Percentiles rank a stretch among this genome's conserved stretches.
Conservation (phyloP, 257 asterid species). For the Paraleonurus japonicus region DNA sequence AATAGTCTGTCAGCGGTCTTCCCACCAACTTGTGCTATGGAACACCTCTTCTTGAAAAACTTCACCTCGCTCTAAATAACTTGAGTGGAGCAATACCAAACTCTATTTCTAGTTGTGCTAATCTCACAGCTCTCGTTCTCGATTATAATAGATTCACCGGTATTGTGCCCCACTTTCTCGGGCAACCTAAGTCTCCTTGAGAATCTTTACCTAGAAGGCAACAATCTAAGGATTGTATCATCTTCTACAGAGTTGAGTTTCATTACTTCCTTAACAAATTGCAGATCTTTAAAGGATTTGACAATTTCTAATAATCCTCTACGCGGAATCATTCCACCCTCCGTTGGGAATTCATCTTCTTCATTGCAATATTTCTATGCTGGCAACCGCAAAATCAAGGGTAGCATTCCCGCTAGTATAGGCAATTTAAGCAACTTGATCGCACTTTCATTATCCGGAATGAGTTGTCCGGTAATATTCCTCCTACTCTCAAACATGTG, state of each 20-base stretch:
- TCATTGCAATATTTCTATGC: background rate
- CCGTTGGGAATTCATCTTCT: slow-evolving; percentile 35
- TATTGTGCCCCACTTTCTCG: background rate
- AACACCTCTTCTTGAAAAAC: background rate
- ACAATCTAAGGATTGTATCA: background rate
- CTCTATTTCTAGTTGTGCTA: background rate
- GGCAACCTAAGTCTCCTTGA: slow-evolving; percentile 1
- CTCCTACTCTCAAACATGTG: background rate
- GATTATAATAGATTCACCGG: background rate
- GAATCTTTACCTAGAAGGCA: background rate
- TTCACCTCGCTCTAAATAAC: background rate
- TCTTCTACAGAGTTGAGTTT: slow-evolving; percentile 17
- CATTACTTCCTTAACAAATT: slow-evolving; percentile 29
- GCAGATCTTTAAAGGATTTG: background rate
- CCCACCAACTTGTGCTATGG: background rate
- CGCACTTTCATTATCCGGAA: background rate
- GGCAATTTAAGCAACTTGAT: background rate
- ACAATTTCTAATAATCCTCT: slow-evolving; percentile 13
- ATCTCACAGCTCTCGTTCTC: background rate
- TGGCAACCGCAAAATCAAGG: background rate
- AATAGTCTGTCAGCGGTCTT: background rate
- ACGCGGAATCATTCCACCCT: slow-evolving; percentile 15
- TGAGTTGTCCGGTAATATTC: slow-evolving; percentile 8
- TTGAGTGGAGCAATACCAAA: background rate
- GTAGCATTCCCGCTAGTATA: background rate